Evolutionary conservation across 2,329 filamentous ascomycete genomes (phyloP).

Genomic region (Alternaria sp.): DNA sequence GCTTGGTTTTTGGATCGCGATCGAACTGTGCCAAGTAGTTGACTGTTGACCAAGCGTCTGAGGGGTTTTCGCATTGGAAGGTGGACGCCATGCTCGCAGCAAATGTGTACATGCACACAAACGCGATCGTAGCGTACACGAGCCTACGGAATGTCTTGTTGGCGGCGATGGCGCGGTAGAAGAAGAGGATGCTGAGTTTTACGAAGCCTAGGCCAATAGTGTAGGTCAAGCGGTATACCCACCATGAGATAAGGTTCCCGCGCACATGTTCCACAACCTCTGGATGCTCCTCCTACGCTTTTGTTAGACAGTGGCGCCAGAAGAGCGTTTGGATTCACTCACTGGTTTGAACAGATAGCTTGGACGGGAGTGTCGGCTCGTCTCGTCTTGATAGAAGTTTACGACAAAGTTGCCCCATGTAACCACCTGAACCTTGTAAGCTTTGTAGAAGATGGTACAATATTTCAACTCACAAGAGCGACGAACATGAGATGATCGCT

Average conservation of each 20-base stretch:
- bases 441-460: not conserved
- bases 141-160: conserved; percentile 41
- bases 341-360: conserved; percentile 40
- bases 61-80: conserved; percentile 46
- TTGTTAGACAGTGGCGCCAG: conserved; percentile 13
- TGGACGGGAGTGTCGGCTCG: conserved; percentile 36
- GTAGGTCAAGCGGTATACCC: conserved; percentile 45
- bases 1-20: conserved; percentile 25
- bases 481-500: conserved; percentile 48
- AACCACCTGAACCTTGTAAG: conserved; percentile 36
- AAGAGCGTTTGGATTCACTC: not conserved
- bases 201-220: conserved; percentile 42
- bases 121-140: conserved; percentile 40
- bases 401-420: conserved; percentile 49
- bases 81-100: conserved; percentile 36
- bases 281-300: conserved; percentile 38
- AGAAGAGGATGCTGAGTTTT: conserved; percentile 45
- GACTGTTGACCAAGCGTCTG: conserved; percentile 37
- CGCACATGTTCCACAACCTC: conserved; percentile 31
- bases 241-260: conserved; percentile 46
- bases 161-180: conserved; percentile 49
- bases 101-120: conserved; percentile 44
- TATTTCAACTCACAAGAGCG: conserved; percentile 36
- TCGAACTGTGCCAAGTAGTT: conserved; percentile 46
- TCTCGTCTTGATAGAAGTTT: conserved; percentile 47